These are phyloP conservation scores for Priceomyces castillae DNA, from an alignment of 805 yeast genomes.

Conservation along the genomic window DNA sequence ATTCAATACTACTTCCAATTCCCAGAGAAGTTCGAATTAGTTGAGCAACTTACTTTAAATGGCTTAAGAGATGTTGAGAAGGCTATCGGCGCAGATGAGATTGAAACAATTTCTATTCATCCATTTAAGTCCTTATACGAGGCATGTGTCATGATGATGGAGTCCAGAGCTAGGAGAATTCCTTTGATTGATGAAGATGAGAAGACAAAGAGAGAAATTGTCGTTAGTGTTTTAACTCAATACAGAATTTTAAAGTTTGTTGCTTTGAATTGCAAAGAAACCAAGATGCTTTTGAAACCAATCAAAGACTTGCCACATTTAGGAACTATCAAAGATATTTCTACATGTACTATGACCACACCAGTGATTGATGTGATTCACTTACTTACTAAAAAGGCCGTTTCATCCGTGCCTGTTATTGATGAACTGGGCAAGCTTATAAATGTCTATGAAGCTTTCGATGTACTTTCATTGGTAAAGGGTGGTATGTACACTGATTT, in stretches of 20 bases:
- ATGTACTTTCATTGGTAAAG: constrained; percentile 85
- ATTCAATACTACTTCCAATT: constrained; percentile 89
- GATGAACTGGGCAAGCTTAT: constrained; percentile 67
- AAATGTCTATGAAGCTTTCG: constrained; percentile 95
- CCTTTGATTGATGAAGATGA: constrained; percentile 95
- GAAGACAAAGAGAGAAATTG: constrained; percentile 88
- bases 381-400: constrained; percentile 70
- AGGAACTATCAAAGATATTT: constrained; percentile 49
- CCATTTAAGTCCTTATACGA: constrained; percentile 88
- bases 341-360: constrained; percentile 82
- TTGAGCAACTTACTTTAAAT: constrained; percentile 79
- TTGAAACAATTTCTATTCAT: constrained; percentile 84
- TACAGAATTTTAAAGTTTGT: constrained; percentile 94
- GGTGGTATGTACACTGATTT: constrained; percentile 93
- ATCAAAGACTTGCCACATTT: constrained; percentile 68
- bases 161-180: constrained; percentile 84
- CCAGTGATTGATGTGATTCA: constrained; percentile 94
- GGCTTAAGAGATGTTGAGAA: constrained; percentile 84
- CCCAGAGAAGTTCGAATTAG: constrained; percentile 84
- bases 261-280: constrained; percentile 93
- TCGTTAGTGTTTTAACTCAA: constrained; percentile 92
- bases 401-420: constrained; percentile 89
- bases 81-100: constrained; percentile 79
- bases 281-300: constrained; percentile 76
- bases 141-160: constrained; percentile 90